Evolutionary conservation across 2,329 filamentous ascomycete genomes (phyloP).

Genomic region (Fusarium sterilihyphosum): DNA sequence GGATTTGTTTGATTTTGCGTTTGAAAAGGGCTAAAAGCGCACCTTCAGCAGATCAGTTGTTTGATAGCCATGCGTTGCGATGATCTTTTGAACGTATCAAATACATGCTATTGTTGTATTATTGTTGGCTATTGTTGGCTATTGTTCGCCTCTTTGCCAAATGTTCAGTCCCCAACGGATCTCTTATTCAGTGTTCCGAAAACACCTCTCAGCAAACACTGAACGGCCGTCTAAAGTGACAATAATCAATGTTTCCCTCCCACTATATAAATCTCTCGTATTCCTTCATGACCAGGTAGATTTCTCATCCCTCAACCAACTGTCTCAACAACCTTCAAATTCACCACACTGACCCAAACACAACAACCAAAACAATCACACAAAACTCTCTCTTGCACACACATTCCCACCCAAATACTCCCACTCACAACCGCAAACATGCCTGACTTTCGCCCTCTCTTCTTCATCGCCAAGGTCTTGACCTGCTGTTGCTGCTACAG

Average conservation of each 20-base stretch:
- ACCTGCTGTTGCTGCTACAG: conserved; percentile 9
- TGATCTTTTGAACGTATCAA: neutral
- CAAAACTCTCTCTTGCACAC: neutral
- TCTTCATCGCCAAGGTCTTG: conserved; percentile 2
- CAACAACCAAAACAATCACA: neutral
- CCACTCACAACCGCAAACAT: neutral
- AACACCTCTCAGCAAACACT: neutral
- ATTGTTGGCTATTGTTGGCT: neutral
- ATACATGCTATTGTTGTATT: no score
- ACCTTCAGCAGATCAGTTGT: neutral
- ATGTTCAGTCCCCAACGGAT: neutral
- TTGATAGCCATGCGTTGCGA: fast-evolving
- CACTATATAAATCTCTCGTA: neutral
- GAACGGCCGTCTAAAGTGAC: neutral
- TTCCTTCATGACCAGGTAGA: neutral
- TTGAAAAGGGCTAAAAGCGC: neutral
- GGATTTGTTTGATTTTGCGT: neutral
- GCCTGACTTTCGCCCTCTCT: conserved; percentile 32
- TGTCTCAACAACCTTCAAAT: neutral
- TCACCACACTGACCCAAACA: neutral
- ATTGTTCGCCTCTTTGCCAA: neutral
- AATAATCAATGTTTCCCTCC: no score
- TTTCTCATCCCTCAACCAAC: neutral
- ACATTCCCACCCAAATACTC: neutral
- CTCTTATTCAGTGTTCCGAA: neutral